Base-by-base conservation (phyloP, 1,139 yeast species). In the Yamadazyma songkhlaensis region DNA sequence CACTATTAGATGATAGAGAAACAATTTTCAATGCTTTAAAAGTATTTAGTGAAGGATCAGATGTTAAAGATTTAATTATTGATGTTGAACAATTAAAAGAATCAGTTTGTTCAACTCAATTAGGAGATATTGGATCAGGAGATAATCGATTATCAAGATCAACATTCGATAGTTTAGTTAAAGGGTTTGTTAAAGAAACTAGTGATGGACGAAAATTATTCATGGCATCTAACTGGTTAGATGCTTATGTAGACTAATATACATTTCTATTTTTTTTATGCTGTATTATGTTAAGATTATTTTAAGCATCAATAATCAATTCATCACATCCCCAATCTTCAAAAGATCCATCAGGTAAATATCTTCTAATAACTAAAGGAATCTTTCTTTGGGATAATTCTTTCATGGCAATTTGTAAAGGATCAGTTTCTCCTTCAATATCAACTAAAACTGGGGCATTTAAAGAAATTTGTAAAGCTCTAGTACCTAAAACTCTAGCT, bases 251-350 rank as follows among this genome's bases (percentile, higher is more conserved):
- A 36, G 74, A 70, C 44, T 69, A 51, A 31, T 22, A 24, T 25
- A 32, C 25, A 15, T 25, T 25, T 10, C 24, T 25, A 8, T 4
- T 14, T 14, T 12, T 11, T 15, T 29, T 17, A 13, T 15, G 23
- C 9, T 11, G n/a, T 29, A 10, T 8, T n/a, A n/a, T n/a, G 9
- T n/a, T 13, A 13, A n/a, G 23, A 13, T 12, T 12, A 11, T 9
- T 9, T 24, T 68, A 83, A 54, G 79, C 84, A 60, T 92, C 97
- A 44, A 89, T 87, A 58, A 92, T 89, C 56, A 92, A 77, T 67
- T 92, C 99, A 62, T 92, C 97, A 57, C 96, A 94, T 34, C 96
- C 95, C 98, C 98, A 92, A 61, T 92, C 99, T 64, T 92, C 99
- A 55, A 81, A 92, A 35, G 95, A 81, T 6, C 97, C 96, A 60